Evolutionary conservation across 257 asterid genomes (phyloP), one percentile per base, ranked within the genome.

Genomic region (Solanum gracilifrons): DNA sequence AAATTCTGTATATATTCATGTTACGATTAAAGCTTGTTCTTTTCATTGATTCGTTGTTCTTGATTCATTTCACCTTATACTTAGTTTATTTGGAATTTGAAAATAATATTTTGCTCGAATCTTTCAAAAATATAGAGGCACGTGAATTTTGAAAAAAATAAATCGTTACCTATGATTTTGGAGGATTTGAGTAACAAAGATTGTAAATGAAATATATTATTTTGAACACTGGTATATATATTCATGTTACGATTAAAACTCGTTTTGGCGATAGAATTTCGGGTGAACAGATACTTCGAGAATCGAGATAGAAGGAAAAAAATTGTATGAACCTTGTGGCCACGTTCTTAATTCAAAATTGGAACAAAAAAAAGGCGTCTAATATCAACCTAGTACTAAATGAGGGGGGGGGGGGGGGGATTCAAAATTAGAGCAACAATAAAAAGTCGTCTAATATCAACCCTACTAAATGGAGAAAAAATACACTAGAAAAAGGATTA

Each of bases 141-240:
- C 1, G 0, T 0, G 0, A 10, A 74, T 74, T 2, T 5, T 10
- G 21, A 74, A 32, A 33, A 33, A 7, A 18, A 2, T 0, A 21
- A 0, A 72, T 8, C 0, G 0, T 20, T 6, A 73, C 20, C 23
- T 0, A 51, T 0, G 5, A 5, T 51, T 79, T 79, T 15, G 4
- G 1, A 25, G 0, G 0, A 43, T 79, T 25, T 12, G 1, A 77
- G 36, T 0, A 58, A 58, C 10, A 21, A 58, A 20, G 0, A 58
- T 21, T 3, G 0, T 20, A 58, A 20, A 20, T 20, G 6, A 21
- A 20, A 20, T 58, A 20, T 58, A 20, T 58, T 76, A 37, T 5
- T 7, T 7, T 20, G 1, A 77, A 77, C 15, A 4, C n/a, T 0
- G 0, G 2, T 2, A 25, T 25, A 25, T 25, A 25, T 25, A 72